Evolutionary conservation across 73 alveolate genomes (phyloP), one percentile per base, ranked within the genome.

Genomic region (Paraurostyla sp.): DNA sequence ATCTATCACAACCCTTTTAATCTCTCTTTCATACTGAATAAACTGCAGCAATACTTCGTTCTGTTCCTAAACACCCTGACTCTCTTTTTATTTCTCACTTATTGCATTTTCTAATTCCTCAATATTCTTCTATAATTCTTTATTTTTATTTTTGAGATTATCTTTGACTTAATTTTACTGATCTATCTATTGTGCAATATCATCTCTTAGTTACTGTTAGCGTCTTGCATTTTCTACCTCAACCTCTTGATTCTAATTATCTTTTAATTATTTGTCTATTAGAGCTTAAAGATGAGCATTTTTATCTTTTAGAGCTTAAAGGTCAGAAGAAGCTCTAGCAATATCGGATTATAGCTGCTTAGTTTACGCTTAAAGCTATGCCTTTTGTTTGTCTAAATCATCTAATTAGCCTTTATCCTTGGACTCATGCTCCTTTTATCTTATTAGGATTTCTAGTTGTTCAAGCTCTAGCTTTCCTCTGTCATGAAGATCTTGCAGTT

Each of bases 381-480:
- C 45, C 32, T 60, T 60, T 25, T 60, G 23, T 33, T 60, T 60
- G 13, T 60, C 78, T 27, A 60, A 29, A 60, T 60, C 78, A 60
- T 60, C 25, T 27, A 60, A 27, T 13, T 60, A 45, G 25, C 32
- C 78, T 9, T 60, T 9, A 23, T 60, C 32, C 78, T 32, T 60
- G 3, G 78, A 45, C 50, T 60, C 78, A 9, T 60, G 23, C 50
- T 60, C 78, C 25, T 60, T 60, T 50, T 16, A 29, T 29, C 13
- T 30, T 13, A 60, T 60, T 32, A 11, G 45, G 13, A 6, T 60
- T 32, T 60, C 78, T 4, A 60, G 6, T 4, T 11, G 51, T 6
- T 60, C 78, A 9, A 60, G 78, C 9, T 60, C 78, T 6, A 60
- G 50, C 32, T 60, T 60, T 45, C 78, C 78, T 60, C 78, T 60